Evolutionary conservation across 768 basidiomycete species (phyloP).

Genomic region (Rhizopogon rudus): DNA sequence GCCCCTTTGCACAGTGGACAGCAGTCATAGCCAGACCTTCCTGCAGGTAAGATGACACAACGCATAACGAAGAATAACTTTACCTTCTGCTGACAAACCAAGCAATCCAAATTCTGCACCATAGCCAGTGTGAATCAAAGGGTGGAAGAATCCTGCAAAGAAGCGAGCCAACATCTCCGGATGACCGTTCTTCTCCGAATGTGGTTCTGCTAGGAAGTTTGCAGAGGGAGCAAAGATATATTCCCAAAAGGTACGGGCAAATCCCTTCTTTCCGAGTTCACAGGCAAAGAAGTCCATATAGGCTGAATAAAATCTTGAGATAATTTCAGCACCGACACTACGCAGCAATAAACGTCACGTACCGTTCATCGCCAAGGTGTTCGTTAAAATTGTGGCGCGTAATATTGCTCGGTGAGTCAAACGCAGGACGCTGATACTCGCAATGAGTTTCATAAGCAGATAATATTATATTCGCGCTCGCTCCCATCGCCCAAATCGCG

Average conservation of each 20-base stretch:
- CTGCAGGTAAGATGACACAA: conserved; percentile 18
- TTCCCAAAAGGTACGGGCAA: conserved; percentile 43
- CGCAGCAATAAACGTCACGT: conserved; percentile 11
- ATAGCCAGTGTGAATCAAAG: conserved; percentile 59
- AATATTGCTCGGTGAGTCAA: conserved; percentile 42
- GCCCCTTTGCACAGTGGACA: conserved; percentile 12
- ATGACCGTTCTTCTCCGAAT: conserved; percentile 33
- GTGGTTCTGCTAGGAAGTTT: conserved; percentile 28
- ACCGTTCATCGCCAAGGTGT: conserved; percentile 57
- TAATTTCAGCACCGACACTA: background rate
- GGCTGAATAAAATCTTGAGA: conserved; percentile 48
- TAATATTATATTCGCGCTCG: conserved; percentile 26
- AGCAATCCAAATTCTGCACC: conserved; percentile 58
- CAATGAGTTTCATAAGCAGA: conserved; percentile 31
- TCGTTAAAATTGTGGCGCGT: conserved; percentile 43
- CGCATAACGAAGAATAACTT: conserved; percentile 29
- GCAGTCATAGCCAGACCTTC: conserved; percentile 55
- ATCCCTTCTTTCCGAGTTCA: conserved; percentile 37
- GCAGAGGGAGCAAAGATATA: conserved; percentile 48
- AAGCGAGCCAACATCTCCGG: conserved; percentile 56
- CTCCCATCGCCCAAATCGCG: conserved; percentile 15
- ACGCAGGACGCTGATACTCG: conserved; percentile 29
- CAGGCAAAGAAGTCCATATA: conserved; percentile 55
- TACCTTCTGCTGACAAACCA: conserved; percentile 62
- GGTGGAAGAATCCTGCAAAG: conserved; percentile 54